Evolutionary conservation across 1,139 yeast species (phyloP).

Genomic region (Zygosaccharomyces pseudobailii): DNA sequence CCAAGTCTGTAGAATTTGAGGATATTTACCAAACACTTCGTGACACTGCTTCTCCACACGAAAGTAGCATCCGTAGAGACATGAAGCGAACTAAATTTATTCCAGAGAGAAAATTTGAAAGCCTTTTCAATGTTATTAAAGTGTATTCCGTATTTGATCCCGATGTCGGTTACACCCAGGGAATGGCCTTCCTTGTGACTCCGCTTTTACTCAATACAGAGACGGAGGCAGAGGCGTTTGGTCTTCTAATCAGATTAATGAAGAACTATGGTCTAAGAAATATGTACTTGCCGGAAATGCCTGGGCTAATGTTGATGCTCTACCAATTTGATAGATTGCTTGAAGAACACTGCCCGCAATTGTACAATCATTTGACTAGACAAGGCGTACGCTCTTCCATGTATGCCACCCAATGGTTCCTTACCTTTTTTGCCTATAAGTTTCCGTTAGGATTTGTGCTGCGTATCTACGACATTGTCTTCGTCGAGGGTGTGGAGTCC

Average conservation of each 20-base stretch:
- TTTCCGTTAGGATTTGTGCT: slow-evolving; percentile 82
- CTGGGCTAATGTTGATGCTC: slow-evolving; percentile 76
- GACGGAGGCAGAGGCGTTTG: slow-evolving; percentile 76
- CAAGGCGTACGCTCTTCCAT: slow-evolving; percentile 86
- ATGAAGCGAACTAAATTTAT: slow-evolving; percentile 80
- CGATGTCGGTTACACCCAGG: slow-evolving; percentile 96
- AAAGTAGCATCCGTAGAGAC: slow-evolving; percentile 75
- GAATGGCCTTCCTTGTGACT: slow-evolving; percentile 89
- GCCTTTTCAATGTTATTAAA: slow-evolving; percentile 69
- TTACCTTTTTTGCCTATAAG: slow-evolving; percentile 82
- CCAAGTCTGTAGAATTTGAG: slow-evolving; percentile 75
- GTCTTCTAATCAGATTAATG: slow-evolving; percentile 77
- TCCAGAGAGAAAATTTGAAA: slow-evolving; percentile 51
- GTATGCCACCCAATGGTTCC: slow-evolving; percentile 97
- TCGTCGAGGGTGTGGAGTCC: slow-evolving; percentile 86
- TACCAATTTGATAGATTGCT: slow-evolving; percentile 85
- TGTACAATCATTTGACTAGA: slow-evolving; percentile 62
- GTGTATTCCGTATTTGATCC: slow-evolving; percentile 83
- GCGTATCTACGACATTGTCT: slow-evolving; percentile 76
- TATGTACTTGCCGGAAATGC: slow-evolving; percentile 84
- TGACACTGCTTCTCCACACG: slow-evolving; percentile 57
- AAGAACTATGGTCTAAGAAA: slow-evolving; percentile 73
- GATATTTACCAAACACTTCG: slow-evolving; percentile 51
- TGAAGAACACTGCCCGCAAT: slow-evolving; percentile 40
- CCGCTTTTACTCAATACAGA: slow-evolving; percentile 77